Evolutionary conservation across 2,329 filamentous ascomycete species (phyloP), one percentile per base, ranked within the genome.

Genomic region (Diaporthe aspalathi): DNA sequence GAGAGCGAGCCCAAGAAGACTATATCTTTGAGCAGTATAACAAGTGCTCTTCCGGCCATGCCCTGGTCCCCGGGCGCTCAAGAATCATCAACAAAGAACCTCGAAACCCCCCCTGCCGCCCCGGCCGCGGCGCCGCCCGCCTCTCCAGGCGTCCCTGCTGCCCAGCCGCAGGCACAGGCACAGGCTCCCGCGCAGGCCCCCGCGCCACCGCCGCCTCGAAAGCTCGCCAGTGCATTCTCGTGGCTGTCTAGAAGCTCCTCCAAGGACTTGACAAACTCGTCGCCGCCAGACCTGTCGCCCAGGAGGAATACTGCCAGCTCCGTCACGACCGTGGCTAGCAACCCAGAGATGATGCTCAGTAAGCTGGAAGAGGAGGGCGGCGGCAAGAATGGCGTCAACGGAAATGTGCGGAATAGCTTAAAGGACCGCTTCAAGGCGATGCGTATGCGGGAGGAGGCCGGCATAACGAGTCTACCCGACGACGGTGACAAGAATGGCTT

Each of bases 181-280:
- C 66, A 32, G 8, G 77, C 81, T 29, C 79, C 83, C 2, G 52
- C 80, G 73, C 66, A 27, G n/a, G 77, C 81, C 29, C 80, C 83
- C 80, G 78, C 73, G 74, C 80, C 73, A 24, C 82, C 85, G 2
- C 82, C 84, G 16, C 75, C 87, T 72, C 87, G 94, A 78, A 97
- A 96, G 80, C 88, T 97, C 69, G 95, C 93, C 11, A 94, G 93
- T 75, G 94, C 93, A n/a, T 97, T 97, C 77, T 90, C 93, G 49
- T 95, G 93, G 91, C 87, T 97, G 49, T 94, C 93, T 40, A 86
- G 94, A 75, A 91, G 87, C 79, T 89, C 90, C 14, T 86, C 87
- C 45, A 84, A 83, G 66, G 91, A 91, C 76, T 84, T 86, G 5
- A 87, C 87, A 74, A 86, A 89, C 11, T 77, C 90, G 16, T 87